phyloP scores from a whole-genome alignment of 2,329 filamentous ascomycete species.

The Sporothrix brasiliensis region DNA sequence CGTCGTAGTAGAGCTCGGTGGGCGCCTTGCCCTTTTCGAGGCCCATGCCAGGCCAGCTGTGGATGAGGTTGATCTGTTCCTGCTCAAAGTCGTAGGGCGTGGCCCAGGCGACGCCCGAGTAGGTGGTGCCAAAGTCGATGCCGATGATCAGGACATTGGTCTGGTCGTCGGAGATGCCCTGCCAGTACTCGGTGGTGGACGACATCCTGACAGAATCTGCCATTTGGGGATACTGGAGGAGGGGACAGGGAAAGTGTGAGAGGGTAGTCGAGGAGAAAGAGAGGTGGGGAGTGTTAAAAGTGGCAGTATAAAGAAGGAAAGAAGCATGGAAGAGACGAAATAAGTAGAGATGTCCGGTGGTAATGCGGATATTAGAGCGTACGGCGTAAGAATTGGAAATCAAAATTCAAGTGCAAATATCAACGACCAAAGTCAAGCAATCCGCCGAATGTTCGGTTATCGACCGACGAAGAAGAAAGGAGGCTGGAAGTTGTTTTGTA shows the following conservation, averaged over 20 bases:
- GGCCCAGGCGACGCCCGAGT: slow-evolving; percentile 34
- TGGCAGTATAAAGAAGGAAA: background rate
- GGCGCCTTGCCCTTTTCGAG: slow-evolving; percentile 34
- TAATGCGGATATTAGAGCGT: background rate
- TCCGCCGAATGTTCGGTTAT: background rate
- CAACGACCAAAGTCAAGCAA: background rate
- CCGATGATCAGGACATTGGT: slow-evolving; percentile 33
- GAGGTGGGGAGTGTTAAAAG: background rate
- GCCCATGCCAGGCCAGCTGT: slow-evolving; percentile 37
- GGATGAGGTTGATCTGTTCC: slow-evolving; percentile 32
- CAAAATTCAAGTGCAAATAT: background rate
- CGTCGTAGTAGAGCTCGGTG: slow-evolving; percentile 32
- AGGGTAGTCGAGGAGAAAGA: background rate
- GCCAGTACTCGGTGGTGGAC: slow-evolving; percentile 29
- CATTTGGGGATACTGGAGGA: background rate
- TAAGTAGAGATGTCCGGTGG: background rate
- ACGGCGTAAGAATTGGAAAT: background rate
- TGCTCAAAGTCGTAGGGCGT: slow-evolving; percentile 31
- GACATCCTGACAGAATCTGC: slow-evolving; percentile 20
- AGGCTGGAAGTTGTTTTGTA: slow-evolving; percentile 4
- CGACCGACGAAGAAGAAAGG: background rate
- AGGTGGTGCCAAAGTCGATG: slow-evolving; percentile 36
- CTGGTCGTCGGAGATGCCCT: slow-evolving; percentile 24
- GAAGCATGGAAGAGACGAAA: background rate
- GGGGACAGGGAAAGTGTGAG: no score